phyloP scores from a whole-genome alignment of 2,329 filamentous ascomycete genomes.

The Lachnellula suecica region DNA sequence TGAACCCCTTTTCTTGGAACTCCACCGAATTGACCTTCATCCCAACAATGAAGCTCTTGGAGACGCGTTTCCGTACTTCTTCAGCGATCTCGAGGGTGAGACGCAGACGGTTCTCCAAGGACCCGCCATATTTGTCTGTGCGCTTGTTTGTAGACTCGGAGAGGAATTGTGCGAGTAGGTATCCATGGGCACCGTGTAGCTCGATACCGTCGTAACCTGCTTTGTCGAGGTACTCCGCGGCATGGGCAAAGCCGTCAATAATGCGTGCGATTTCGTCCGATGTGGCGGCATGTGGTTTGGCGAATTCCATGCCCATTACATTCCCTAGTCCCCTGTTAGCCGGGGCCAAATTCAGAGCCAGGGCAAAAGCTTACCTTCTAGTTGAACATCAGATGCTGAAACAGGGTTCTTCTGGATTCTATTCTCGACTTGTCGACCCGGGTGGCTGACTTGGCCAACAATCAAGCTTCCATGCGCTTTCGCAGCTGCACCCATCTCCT shows the following conservation, averaged over 20 bases:
- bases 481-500: slow-evolving; percentile 49
- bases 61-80: slow-evolving; percentile 45
- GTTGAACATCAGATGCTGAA: slow-evolving; percentile 40
- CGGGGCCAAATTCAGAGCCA: not conserved
- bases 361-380: slow-evolving; percentile 28
- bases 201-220: slow-evolving; percentile 56
- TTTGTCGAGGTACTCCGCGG: slow-evolving; percentile 60
- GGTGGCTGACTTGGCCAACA: slow-evolving; percentile 62
- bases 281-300: slow-evolving; percentile 51
- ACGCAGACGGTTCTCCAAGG: slow-evolving; percentile 35
- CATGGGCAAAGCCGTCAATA: slow-evolving; percentile 61
- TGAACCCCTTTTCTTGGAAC: slow-evolving; percentile 54
- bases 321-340: slow-evolving; percentile 14
- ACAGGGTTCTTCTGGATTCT: slow-evolving; percentile 37
- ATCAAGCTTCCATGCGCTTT: slow-evolving; percentile 59
- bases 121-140: slow-evolving; percentile 32
- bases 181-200: slow-evolving; percentile 33
- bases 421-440: slow-evolving; percentile 45
- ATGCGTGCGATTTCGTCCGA: slow-evolving; percentile 54
- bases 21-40: slow-evolving; percentile 61
- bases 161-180: slow-evolving; percentile 33
- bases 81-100: slow-evolving; percentile 59
- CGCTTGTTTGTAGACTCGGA: slow-evolving; percentile 28
- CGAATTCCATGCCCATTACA: slow-evolving; percentile 49
- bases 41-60: slow-evolving; percentile 45